phyloP scores from a whole-genome alignment of 345 rosid species.

The Hibiscus mutabilis region DNA sequence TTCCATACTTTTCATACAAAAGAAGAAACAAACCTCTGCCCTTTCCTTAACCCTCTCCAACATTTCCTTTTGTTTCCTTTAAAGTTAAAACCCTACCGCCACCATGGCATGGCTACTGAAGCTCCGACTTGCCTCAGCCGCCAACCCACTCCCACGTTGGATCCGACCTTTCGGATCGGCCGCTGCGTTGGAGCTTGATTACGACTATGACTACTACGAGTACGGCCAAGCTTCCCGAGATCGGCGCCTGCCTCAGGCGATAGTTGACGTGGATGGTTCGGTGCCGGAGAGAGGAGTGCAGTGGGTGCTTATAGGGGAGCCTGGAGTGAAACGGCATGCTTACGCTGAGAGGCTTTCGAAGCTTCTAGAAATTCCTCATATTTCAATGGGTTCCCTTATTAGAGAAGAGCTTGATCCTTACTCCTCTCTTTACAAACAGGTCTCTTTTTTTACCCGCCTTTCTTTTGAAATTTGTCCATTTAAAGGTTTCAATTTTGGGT shows the following conservation, averaged over 20 bases:
- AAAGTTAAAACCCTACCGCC: conserved; percentile 24
- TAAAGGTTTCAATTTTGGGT: not conserved
- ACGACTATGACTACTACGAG: conserved; percentile 39
- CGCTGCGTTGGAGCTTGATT: conserved; percentile 43
- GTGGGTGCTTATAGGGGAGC: conserved; percentile 89
- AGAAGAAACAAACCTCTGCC: not conserved
- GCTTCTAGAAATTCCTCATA: conserved; percentile 81
- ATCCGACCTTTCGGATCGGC: conserved; percentile 57
- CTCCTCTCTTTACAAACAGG: conserved; percentile 74
- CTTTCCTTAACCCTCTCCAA: not conserved
- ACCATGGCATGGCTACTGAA: conserved; percentile 59
- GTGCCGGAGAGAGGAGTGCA: conserved; percentile 71
- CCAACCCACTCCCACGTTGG: conserved; percentile 16
- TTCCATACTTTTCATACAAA: not conserved
- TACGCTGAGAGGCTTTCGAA: conserved; percentile 77
- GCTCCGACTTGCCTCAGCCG: conserved; percentile 19
- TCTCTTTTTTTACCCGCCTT: not conserved
- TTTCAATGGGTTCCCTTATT: conserved; percentile 83
- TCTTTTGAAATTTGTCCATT: not conserved
- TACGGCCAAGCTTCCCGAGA: conserved; percentile 8
- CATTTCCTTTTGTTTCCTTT: conserved; percentile 11
- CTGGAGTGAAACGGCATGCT: conserved; percentile 60
- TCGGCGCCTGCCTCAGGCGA: not conserved
- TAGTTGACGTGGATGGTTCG: conserved; percentile 31
- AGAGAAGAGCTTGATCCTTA: conserved; percentile 75